These are phyloP conservation scores for Lycium barbarum DNA, from an alignment of 257 asterid genomes.

Conservation along the genomic window DNA sequence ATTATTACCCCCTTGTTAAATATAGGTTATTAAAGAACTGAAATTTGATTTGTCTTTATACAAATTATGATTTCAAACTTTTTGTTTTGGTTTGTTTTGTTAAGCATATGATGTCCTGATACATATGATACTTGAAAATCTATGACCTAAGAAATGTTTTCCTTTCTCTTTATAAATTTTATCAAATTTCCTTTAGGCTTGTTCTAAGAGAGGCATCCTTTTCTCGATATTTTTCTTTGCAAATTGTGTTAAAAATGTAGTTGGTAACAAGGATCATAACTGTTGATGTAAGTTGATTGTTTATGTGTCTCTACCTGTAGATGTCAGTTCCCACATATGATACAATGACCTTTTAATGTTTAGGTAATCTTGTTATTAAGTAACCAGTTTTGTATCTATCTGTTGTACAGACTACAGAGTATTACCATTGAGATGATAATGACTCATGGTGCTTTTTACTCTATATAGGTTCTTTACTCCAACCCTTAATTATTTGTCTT, in stretches of 20 bases:
- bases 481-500: conserved; percentile 63
- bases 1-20: background rate
- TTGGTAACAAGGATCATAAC: background rate
- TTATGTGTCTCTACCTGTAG: background rate
- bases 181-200: background rate
- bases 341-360: background rate
- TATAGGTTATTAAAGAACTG: background rate
- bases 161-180: background rate
- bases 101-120: background rate
- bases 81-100: background rate
- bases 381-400: background rate
- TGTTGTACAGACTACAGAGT: background rate
- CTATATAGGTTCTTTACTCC: conserved; percentile 89
- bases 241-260: background rate
- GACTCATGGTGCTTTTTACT: background rate
- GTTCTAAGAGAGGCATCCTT: background rate
- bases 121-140: background rate
- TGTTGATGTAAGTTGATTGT: background rate
- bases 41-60: background rate
- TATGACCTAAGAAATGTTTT: background rate
- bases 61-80: background rate
- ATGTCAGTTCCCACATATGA: background rate
- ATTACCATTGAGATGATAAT: background rate
- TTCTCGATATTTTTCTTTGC: background rate
- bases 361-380: background rate